Evolutionary conservation across 768 basidiomycete species (phyloP).

Genomic region (Gelatoporia subvermispora): DNA sequence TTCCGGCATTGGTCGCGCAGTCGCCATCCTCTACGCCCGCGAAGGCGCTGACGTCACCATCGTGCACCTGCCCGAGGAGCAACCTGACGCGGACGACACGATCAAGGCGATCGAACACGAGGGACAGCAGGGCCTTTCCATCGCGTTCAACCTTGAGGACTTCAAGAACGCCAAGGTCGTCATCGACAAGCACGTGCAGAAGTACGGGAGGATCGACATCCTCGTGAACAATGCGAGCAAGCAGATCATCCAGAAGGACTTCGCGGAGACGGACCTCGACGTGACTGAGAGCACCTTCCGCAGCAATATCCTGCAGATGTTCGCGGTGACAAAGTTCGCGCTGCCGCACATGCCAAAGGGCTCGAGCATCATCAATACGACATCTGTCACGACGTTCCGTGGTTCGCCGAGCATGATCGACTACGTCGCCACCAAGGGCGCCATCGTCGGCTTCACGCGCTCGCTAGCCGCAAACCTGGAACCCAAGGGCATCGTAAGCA

Average conservation of each 20-base stretch:
- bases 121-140: constrained; percentile 31
- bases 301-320: constrained; percentile 56
- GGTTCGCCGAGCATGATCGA: constrained; percentile 33
- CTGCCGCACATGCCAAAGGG: constrained; percentile 58
- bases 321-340: constrained; percentile 50
- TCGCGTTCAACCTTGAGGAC: constrained; percentile 39
- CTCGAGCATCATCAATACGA: constrained; percentile 55
- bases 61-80: constrained; percentile 51
- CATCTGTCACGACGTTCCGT: constrained; percentile 51
- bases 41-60: constrained; percentile 51
- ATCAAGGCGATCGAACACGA: constrained; percentile 43
- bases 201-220: constrained; percentile 45
- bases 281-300: constrained; percentile 52
- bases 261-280: constrained; percentile 45
- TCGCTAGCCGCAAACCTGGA: constrained; percentile 48
- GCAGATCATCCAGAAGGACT: constrained; percentile 26
- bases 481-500: constrained; percentile 54
- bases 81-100: constrained; percentile 46
- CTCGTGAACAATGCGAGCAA: constrained; percentile 60
- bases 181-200: constrained; percentile 42
- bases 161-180: constrained; percentile 32
- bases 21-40: constrained; percentile 45
- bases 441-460: constrained; percentile 53
- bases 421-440: constrained; percentile 58
- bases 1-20: constrained; percentile 48